Evolutionary conservation across 2,329 filamentous ascomycete genomes (phyloP).

Genomic region (Colletotrichum chlorophyti): DNA sequence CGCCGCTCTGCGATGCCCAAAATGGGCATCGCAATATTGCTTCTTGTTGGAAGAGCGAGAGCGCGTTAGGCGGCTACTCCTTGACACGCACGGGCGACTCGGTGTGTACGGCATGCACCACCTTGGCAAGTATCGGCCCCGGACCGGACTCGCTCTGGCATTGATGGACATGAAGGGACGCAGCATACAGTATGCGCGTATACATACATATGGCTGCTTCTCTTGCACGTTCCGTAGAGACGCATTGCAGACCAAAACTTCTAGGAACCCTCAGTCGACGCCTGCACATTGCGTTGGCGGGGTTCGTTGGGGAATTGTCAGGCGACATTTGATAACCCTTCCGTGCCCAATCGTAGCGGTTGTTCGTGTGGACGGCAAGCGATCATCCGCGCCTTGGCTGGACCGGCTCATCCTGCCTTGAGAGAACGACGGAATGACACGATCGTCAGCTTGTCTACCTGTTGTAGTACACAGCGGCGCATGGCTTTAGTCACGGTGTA

Average conservation of each 20-base stretch:
- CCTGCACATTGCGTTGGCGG: no score
- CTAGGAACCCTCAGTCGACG: no score
- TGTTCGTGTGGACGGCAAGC: slow-evolving; percentile 12
- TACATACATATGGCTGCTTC: not conserved
- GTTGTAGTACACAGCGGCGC: slow-evolving; percentile 8
- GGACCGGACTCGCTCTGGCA: slow-evolving; percentile 1
- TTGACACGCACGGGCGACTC: slow-evolving; percentile 8
- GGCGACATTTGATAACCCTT: slow-evolving; percentile 13
- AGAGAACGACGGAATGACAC: no score
- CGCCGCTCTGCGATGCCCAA: no score
- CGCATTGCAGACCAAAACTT: no score
- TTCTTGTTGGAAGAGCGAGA: slow-evolving; percentile 6
- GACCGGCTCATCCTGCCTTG: slow-evolving; percentile 12
- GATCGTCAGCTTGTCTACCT: not conserved
- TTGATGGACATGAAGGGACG: not conserved
- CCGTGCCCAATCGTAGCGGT: not conserved
- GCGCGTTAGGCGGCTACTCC: not conserved
- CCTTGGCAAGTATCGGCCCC: slow-evolving; percentile 9
- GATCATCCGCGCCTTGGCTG: slow-evolving; percentile 6
- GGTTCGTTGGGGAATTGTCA: not conserved
- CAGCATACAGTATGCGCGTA: slow-evolving; percentile 1
- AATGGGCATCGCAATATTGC: not conserved
- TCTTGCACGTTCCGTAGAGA: no score
- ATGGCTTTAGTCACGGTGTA: slow-evolving; percentile 24
- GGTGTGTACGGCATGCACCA: slow-evolving; percentile 23